Base-by-base conservation (phyloP, 345 rosid species). In the Geranium rotundifolium region DNA sequence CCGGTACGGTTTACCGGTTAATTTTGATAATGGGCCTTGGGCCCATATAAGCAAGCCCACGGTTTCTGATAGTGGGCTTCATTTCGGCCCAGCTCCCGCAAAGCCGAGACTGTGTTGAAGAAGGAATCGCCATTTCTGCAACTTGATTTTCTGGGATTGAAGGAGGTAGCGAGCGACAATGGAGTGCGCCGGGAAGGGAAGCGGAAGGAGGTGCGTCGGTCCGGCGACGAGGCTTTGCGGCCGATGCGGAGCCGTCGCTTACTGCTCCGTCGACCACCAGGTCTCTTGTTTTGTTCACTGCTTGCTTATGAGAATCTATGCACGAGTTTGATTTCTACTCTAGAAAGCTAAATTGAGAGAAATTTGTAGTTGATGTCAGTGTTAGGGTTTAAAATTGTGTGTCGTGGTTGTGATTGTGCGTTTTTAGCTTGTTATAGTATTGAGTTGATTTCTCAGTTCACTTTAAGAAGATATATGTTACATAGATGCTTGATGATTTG, bases 191-290 rank as follows among this genome's bases (percentile, higher is more conserved):
- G 95, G 81, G 17, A 82, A 80, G 74, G 91, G 96, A 4, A 67
- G 76, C 0, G 84, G 82, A 54, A 71, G 70, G 60, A 78, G 86
- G 61, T 91, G 97, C 76, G 63, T 69, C 20, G 96, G 91, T 54
- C 87, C 80, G 0, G 77, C 91, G 15, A 76, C 78, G 7, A 75
- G 88, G 58, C 87, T 84, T 19, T 88, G 97, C 19, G 77, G 80
- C 56, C 77, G 82, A 9, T 91, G 97, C 63, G 88, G 87, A 60
- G 96, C 90, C 54, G 95, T 90, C 19, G 74, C 81, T 19, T 92
- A 92, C 69, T 89, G 98, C 82, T 89, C 98, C 63, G 77, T 69
- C 69, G 69, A 90, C 75, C 98, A 91, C 69, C 96, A 82, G 90
- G 96, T 84, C 52, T 9, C 3, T 46, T 46, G 46, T 14, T 12